Evolutionary conservation across 2,329 filamentous ascomycete species (phyloP).

Genomic region (Alternaria solani): DNA sequence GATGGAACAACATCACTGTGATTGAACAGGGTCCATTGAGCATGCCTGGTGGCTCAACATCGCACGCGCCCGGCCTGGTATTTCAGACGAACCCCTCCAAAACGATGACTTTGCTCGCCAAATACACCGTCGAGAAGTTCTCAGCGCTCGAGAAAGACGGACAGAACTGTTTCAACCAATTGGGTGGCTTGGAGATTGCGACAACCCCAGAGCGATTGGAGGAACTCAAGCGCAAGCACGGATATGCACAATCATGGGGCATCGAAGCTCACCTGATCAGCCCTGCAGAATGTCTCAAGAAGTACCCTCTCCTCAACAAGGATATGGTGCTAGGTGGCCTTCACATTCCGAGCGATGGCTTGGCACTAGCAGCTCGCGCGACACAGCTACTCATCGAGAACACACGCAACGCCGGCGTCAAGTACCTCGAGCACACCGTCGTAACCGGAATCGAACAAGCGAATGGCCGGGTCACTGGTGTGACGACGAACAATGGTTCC

Average conservation of each 20-base stretch:
- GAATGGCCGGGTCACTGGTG: conserved; percentile 63
- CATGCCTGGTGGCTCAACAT: conserved; percentile 71
- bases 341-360: conserved; percentile 67
- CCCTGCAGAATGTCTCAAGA: conserved; percentile 60
- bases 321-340: conserved; percentile 65
- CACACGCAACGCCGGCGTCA: conserved; percentile 65
- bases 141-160: conserved; percentile 57
- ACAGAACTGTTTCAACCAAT: conserved; percentile 66
- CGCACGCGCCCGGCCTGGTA: conserved; percentile 70
- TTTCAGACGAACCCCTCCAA: conserved; percentile 69
- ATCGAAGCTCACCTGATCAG: conserved; percentile 63
- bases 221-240: conserved; percentile 69
- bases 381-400: conserved; percentile 68
- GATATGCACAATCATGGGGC: conserved; percentile 68
- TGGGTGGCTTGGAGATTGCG: conserved; percentile 69
- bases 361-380: conserved; percentile 68
- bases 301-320: conserved; percentile 64
- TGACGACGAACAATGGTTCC: conserved; percentile 58
- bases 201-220: conserved; percentile 66
- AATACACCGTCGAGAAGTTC: conserved; percentile 69
- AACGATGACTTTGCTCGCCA: conserved; percentile 66
- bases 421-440: conserved; percentile 63
- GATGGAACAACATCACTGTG: conserved; percentile 71
- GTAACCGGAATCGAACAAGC: conserved; percentile 65
- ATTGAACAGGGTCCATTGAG: conserved; percentile 69